Conservation (phyloP, 495 filamentous ascomycete genomes). For the Niebla homalea region DNA sequence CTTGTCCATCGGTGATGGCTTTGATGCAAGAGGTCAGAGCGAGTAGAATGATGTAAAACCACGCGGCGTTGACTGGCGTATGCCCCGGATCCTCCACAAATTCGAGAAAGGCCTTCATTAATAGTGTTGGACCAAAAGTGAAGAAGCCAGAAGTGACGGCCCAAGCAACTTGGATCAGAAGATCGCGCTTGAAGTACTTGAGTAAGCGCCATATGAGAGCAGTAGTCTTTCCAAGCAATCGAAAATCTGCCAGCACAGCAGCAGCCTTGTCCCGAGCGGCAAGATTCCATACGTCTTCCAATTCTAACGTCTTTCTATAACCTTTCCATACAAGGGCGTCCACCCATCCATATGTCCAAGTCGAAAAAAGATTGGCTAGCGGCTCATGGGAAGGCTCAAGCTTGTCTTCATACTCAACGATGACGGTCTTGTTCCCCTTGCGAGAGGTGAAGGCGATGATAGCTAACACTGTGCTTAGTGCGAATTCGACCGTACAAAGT, state of each 20-base stretch:
- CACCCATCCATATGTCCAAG: constrained; percentile 83
- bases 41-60: constrained; percentile 88
- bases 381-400: constrained; percentile 78
- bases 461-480: constrained; percentile 57
- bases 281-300: constrained; percentile 85
- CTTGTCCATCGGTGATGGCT: constrained; percentile 69
- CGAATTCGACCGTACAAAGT: constrained; percentile 57
- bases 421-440: constrained; percentile 80
- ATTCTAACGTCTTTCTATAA: constrained; percentile 72
- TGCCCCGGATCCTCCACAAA: constrained; percentile 75
- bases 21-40: constrained; percentile 66
- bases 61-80: constrained; percentile 78
- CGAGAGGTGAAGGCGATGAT: constrained; percentile 66
- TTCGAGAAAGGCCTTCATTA: constrained; percentile 81
- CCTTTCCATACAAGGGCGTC: constrained; percentile 81
- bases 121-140: constrained; percentile 80
- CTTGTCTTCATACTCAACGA: constrained; percentile 73
- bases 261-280: constrained; percentile 77
- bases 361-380: constrained; percentile 72
- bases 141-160: constrained; percentile 65
- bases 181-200: constrained; percentile 64
- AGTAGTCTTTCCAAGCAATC: constrained; percentile 74
- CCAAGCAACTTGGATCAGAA: constrained; percentile 69
- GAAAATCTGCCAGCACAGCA: constrained; percentile 63
- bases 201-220: constrained; percentile 67